These are phyloP conservation scores for Talaromyces wortmannii DNA, from an alignment of 495 filamentous ascomycete species.

Conservation along the genomic window DNA sequence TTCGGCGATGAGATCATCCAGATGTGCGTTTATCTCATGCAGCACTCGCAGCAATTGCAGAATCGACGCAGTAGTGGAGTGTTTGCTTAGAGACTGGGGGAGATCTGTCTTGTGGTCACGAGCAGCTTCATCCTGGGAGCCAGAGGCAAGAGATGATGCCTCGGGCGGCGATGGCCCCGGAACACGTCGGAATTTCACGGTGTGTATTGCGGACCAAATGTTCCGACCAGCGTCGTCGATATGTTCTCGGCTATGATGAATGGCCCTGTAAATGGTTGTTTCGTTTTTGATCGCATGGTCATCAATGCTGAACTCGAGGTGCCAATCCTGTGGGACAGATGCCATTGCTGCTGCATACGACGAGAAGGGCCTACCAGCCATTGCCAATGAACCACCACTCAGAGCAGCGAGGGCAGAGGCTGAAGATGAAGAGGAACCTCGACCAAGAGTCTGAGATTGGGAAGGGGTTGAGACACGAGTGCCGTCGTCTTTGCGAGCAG, in stretches of 20 bases:
- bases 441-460: slow-evolving; percentile 46
- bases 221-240: slow-evolving; percentile 66
- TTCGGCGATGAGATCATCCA: slow-evolving; percentile 94
- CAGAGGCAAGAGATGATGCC: slow-evolving; percentile 54
- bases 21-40: slow-evolving; percentile 88
- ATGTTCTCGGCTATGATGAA: slow-evolving; percentile 64
- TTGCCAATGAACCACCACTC: slow-evolving; percentile 30
- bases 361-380: slow-evolving; percentile 42
- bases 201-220: slow-evolving; percentile 84
- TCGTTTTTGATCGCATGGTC: slow-evolving; percentile 79
- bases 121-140: slow-evolving; percentile 36
- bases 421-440: slow-evolving; percentile 37
- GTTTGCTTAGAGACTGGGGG: slow-evolving; percentile 78
- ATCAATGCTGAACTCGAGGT: slow-evolving; percentile 91
- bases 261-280: slow-evolving; percentile 93
- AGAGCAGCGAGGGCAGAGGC: slow-evolving; percentile 22
- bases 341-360: slow-evolving; percentile 79
- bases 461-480: slow-evolving; percentile 84
- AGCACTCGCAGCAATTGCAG: slow-evolving; percentile 84
- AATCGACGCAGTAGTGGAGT: slow-evolving; percentile 78
- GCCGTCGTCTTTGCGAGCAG: slow-evolving; percentile 94
- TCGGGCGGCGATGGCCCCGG: slow-evolving; percentile 84
- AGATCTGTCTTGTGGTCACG: slow-evolving; percentile 47
- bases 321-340: slow-evolving; percentile 83
- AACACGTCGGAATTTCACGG: slow-evolving; percentile 86